Base-by-base conservation (phyloP, 2,329 filamentous ascomycete species). In the Aureobasidium sp. region DNA sequence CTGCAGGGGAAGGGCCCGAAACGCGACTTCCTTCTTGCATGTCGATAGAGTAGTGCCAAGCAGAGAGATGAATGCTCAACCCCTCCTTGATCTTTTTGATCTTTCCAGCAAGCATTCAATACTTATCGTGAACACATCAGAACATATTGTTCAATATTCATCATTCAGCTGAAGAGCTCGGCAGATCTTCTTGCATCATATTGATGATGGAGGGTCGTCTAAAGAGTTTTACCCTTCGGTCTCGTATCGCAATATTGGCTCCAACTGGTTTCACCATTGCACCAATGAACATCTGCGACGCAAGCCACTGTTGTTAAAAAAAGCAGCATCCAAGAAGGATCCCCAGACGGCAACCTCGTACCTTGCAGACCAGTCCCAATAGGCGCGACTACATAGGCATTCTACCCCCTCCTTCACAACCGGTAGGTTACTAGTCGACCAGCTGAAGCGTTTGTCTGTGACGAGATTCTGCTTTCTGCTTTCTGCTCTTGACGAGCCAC, bases 341-440 rank as follows among this genome's bases (percentile, higher is more conserved):
- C 55, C 42, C 55, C 55, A 39, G 57, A 49, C 57, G 45, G 47
- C 47, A 27, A 59, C 57, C 45, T 60, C 57, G 57, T 60, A 60
- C 57, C 57, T 60, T 52, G 57, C 57, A 60, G 57, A 34, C 45
- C 57, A 39, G 29, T 49, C 16, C 44, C 45, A 39, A 58, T 49
- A 39, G 32, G 44, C 34, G 55, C 44, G 47, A 39, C 36, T 59
- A 59, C 55, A 59, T 48, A 59, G 55, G 36, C 34, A 59, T 41
- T 48, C 25, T n/a, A 16, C 49, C 44, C 55, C 55, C 55, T 59
- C 55, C 30, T 49, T 30, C n/a, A 16, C 39, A 41, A 25, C 11
- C 30, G 54, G 54, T 58, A 58, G 54, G 54, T 58, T 45, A n/a
- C 37, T 47, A 58, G 54, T 47, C 34, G 42, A 58, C 29, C 52